Percentiles rank a stretch among this genome's conserved stretches.
phyloP scores from a whole-genome alignment of 2,329 filamentous ascomycete genomes.

The Aureobasidium zeae region DNA sequence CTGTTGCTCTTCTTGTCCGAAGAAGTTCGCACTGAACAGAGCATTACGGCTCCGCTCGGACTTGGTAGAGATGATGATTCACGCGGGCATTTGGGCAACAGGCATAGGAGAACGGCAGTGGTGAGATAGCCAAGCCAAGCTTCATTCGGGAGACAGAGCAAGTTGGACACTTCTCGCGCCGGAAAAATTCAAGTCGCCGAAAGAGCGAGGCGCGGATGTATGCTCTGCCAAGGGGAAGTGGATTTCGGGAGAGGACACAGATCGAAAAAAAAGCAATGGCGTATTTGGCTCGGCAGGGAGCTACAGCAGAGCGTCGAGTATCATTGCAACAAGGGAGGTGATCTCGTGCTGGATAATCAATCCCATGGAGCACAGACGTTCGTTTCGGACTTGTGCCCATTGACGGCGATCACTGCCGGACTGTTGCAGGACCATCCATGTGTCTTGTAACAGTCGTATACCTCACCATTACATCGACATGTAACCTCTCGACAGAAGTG shows the following conservation, averaged over 20 bases:
- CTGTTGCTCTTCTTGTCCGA: slow-evolving; percentile 3
- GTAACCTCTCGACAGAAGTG: not conserved
- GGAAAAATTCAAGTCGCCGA: slow-evolving; percentile 4
- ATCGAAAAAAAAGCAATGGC: slow-evolving; percentile 6
- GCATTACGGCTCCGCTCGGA: slow-evolving; percentile 10
- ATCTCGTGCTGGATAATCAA: slow-evolving; percentile 1
- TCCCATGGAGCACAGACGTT: slow-evolving; percentile 2
- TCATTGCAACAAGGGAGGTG: not conserved
- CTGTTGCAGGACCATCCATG: slow-evolving; percentile 3
- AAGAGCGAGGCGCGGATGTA: slow-evolving; percentile 10
- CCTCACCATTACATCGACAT: slow-evolving; percentile 10
- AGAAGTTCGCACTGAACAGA: slow-evolving; percentile 13
- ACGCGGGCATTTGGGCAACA: slow-evolving; percentile 11
- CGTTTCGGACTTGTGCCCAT: slow-evolving; percentile 11
- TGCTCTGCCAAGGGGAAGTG: slow-evolving; percentile 5
- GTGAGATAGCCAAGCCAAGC: slow-evolving; percentile 6
- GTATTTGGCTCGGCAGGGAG: slow-evolving; percentile 3
- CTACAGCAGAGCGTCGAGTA: slow-evolving; percentile 2
- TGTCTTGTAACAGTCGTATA: slow-evolving; percentile 6
- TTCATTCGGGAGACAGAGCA: slow-evolving; percentile 8
- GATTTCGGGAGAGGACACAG: slow-evolving; percentile 11
- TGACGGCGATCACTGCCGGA: slow-evolving; percentile 5
- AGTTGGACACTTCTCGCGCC: slow-evolving; percentile 12
- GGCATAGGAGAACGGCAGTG: slow-evolving; percentile 7
- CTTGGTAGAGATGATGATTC: slow-evolving; percentile 2